Evolutionary conservation across 495 filamentous ascomycete species (phyloP).

Genomic region (Ramalina intermedia): DNA sequence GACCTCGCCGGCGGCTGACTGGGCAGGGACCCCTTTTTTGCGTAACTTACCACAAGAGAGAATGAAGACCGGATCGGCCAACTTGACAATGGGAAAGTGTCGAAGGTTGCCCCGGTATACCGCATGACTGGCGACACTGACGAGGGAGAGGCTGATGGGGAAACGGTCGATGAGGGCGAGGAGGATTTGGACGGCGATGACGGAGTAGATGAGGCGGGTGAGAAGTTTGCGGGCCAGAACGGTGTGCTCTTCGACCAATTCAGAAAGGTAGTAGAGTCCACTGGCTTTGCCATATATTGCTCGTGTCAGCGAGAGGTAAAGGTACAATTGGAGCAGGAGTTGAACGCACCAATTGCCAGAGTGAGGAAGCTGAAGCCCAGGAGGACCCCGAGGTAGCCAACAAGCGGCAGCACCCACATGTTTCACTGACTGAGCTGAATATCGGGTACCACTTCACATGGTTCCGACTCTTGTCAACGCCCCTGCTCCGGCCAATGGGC

Average conservation of each 20-base stretch:
- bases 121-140: slow-evolving; percentile 70
- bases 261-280: slow-evolving; percentile 94
- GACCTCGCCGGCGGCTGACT: no score
- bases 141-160: slow-evolving; percentile 52
- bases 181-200: slow-evolving; percentile 61
- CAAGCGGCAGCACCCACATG: slow-evolving; percentile 85
- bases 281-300: slow-evolving; percentile 46
- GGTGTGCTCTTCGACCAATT: slow-evolving; percentile 94
- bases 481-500: no score
- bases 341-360: slow-evolving; percentile 64
- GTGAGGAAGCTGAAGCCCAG: slow-evolving; percentile 89
- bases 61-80: slow-evolving; percentile 80
- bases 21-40: neutral
- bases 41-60: slow-evolving; percentile 53
- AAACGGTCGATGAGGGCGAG: slow-evolving; percentile 74
- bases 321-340: neutral
- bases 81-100: slow-evolving; percentile 74
- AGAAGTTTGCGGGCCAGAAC: slow-evolving; percentile 78
- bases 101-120: slow-evolving; percentile 84
- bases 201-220: slow-evolving; percentile 67
- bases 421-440: slow-evolving; percentile 22
- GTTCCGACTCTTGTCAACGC: no score
- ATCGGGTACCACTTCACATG: no score
- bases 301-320: slow-evolving; percentile 7
- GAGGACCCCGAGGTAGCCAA: slow-evolving; percentile 78